Evolutionary conservation across 768 basidiomycete species (phyloP).

Genomic region (Phallus indusiatus): DNA sequence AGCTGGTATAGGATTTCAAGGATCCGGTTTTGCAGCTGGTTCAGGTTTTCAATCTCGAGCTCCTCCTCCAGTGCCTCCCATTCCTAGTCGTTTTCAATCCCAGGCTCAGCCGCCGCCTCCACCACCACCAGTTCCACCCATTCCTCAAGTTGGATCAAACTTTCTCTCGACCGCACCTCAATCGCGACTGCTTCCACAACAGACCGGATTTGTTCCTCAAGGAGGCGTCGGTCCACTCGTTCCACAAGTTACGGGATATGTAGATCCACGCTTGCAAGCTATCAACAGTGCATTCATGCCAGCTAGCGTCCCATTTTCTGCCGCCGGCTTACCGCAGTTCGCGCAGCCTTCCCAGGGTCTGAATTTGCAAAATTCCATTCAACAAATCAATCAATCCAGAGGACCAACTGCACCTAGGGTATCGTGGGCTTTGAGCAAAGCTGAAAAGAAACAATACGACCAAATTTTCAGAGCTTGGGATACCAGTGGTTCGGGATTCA

Average conservation of each 20-base stretch:
- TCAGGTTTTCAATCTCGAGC: constrained; percentile 27
- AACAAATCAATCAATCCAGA: constrained; percentile 73
- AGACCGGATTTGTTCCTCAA: constrained; percentile 46
- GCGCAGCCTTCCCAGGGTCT: constrained; percentile 46
- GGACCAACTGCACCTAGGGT: constrained; percentile 59
- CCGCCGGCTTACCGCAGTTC: constrained; percentile 58
- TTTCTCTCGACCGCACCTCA: constrained; percentile 53
- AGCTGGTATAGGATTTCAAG: constrained; percentile 30
- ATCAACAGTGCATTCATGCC: constrained; percentile 95
- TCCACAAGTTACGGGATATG: constrained; percentile 69
- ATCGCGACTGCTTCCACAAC: constrained; percentile 37
- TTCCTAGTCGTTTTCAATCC: constrained; percentile 54
- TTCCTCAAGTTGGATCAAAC: constrained; percentile 30
- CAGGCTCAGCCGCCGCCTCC: too few relatives aligned
- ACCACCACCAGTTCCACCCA: constrained; percentile 16
- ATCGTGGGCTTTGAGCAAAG: constrained; percentile 78
- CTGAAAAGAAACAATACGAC: constrained; percentile 95
- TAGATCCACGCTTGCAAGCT: constrained; percentile 78
- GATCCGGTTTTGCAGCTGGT: constrained; percentile 18
- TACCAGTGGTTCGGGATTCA: constrained; percentile 67
- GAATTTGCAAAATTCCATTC: constrained; percentile 75
- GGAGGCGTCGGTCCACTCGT: constrained; percentile 38
- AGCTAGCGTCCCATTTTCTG: constrained; percentile 48
- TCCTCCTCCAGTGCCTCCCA: constrained; percentile 51
- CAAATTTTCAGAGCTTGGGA: constrained; percentile 98